Conservation (phyloP, 2,329 filamentous ascomycete genomes). For the Fusarium armeniacum region DNA sequence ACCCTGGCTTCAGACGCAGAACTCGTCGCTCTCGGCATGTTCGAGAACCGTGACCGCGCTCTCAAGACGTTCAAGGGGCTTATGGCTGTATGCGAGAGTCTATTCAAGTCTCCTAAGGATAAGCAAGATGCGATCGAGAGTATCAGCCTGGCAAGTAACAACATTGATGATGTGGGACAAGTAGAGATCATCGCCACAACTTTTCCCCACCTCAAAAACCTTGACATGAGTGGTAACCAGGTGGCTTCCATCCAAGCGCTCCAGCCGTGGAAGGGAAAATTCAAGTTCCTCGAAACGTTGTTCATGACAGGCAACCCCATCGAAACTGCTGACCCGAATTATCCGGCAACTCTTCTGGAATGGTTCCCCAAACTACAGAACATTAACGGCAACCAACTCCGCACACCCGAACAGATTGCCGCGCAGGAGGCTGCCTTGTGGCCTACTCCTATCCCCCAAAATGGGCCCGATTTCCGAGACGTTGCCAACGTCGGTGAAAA, state of each 20-base stretch:
- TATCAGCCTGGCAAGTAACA: constrained; percentile 85
- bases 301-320: constrained; percentile 84
- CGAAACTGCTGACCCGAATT: constrained; percentile 69
- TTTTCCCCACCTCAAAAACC: constrained; percentile 87
- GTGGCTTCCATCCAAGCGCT: constrained; percentile 77
- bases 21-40: constrained; percentile 81
- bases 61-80: constrained; percentile 93
- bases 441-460: constrained; percentile 72
- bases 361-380: constrained; percentile 88
- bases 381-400: constrained; percentile 81
- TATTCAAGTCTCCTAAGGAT: constrained; percentile 78
- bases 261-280: constrained; percentile 82
- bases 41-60: constrained; percentile 76
- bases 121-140: constrained; percentile 85
- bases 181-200: constrained; percentile 83
- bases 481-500: constrained; percentile 79
- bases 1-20: constrained; percentile 78
- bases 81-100: constrained; percentile 85
- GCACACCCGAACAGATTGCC: constrained; percentile 78
- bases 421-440: constrained; percentile 64
- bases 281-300: constrained; percentile 83
- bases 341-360: constrained; percentile 76
- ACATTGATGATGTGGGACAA: constrained; percentile 77
- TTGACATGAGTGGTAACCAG: constrained; percentile 89
- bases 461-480: constrained; percentile 79